Evolutionary conservation across 495 filamentous ascomycete genomes (phyloP).

Genomic region (Penicillium canariense): DNA sequence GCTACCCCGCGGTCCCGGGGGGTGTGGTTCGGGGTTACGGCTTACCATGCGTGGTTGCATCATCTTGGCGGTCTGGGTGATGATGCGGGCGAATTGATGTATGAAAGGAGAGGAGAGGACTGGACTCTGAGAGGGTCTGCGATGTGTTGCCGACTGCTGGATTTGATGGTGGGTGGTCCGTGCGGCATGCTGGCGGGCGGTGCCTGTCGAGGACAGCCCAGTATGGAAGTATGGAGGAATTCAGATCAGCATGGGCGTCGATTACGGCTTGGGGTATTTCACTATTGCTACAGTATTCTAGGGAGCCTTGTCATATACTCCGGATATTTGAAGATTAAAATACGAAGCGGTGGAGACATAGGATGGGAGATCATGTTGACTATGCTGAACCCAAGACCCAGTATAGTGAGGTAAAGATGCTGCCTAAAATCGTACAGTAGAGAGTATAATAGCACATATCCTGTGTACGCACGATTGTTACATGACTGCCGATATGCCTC

Average conservation of each 20-base stretch:
- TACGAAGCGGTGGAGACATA: neutral
- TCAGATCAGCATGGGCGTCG: too few species aligned
- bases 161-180: slow-evolving; percentile 25
- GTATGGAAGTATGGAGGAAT: neutral
- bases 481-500: too few species aligned
- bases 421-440: neutral
- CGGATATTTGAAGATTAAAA: neutral
- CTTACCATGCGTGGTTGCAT: slow-evolving; percentile 46
- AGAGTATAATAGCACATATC: too few species aligned
- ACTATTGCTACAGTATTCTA: too few species aligned
- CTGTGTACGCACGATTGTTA: too few species aligned
- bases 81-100: slow-evolving; percentile 2
- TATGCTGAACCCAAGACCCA: neutral
- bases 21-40: neutral
- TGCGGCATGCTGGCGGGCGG: slow-evolving; percentile 9
- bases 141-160: slow-evolving; percentile 2
- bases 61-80: slow-evolving; percentile 30
- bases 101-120: neutral
- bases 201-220: neutral
- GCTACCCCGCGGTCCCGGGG: neutral
- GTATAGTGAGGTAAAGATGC: neutral
- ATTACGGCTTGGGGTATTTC: too few species aligned
- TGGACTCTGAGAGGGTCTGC: neutral
- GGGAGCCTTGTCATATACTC: too few species aligned
- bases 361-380: neutral